Percentiles rank a stretch among this genome's conserved stretches.
Evolutionary conservation across 768 basidiomycete genomes (phyloP).

Genomic region (Termitomyces sp.): DNA sequence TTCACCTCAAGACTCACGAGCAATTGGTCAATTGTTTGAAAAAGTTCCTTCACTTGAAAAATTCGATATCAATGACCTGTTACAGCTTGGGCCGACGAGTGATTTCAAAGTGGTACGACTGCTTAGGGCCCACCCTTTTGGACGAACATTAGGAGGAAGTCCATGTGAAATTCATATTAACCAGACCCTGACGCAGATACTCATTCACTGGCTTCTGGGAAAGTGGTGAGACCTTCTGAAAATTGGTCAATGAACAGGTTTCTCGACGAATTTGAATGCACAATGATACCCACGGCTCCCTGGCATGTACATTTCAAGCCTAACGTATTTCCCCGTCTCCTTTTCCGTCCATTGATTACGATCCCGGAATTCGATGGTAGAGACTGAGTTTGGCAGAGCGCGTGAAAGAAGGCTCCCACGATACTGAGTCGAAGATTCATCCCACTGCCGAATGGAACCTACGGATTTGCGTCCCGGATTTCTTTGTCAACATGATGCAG

Average conservation of each 20-base stretch:
- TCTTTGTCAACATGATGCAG: background rate
- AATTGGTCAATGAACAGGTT: background rate
- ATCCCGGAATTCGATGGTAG: background rate
- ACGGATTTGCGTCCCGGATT: background rate
- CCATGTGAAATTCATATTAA: background rate
- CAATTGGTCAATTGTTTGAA: background rate
- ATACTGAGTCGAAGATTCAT: background rate
- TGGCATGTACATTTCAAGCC: background rate
- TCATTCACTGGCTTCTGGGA: background rate
- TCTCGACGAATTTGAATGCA: background rate
- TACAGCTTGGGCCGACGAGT: background rate
- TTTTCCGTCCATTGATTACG: background rate
- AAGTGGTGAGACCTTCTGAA: background rate
- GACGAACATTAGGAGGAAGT: too few species aligned
- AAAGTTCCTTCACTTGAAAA: background rate
- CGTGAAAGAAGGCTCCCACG: background rate
- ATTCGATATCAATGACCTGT: background rate
- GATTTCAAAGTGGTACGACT: too few species aligned
- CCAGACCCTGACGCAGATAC: background rate
- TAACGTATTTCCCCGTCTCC: background rate
- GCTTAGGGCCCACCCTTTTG: too few species aligned
- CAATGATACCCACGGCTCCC: background rate
- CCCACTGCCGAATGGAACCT: background rate
- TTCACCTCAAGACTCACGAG: background rate
- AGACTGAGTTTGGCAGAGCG: background rate